Conservation (phyloP, 2,329 filamentous ascomycete genomes). For the Juglanconis sp. region DNA sequence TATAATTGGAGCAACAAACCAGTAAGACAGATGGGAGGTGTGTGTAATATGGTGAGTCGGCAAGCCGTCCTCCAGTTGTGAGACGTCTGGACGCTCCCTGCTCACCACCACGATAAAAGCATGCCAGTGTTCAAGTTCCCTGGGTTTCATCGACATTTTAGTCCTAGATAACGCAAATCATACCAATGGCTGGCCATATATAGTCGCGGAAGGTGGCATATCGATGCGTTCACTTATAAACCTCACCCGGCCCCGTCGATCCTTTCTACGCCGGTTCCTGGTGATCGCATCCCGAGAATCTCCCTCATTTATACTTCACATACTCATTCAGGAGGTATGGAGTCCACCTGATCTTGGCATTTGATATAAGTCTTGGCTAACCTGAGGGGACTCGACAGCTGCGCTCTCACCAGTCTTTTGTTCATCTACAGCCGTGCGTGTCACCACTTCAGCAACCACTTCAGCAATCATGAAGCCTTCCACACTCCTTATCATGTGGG, state of each 20-base stretch:
- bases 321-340: conserved; percentile 4
- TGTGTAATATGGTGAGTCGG: not conserved
- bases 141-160: not conserved
- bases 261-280: not conserved
- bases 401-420: conserved; percentile 6
- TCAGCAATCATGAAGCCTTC: conserved; percentile 13
- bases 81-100: not conserved
- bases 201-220: conserved; percentile 4
- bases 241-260: not conserved
- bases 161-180: not conserved
- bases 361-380: not conserved
- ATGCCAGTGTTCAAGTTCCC: not conserved
- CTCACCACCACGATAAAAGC: not conserved
- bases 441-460: conserved; percentile 1
- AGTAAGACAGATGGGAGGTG: too few relatives aligned
- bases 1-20: not conserved
- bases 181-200: not conserved
- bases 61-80: not conserved
- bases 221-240: conserved; percentile 3
- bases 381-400: not conserved
- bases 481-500: conserved; percentile 16
- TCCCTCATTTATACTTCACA: not conserved
- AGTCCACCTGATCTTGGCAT: not conserved
- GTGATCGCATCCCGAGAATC: not conserved
- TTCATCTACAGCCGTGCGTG: not conserved